These are phyloP conservation scores for Lentinula raphanica DNA, from an alignment of 768 basidiomycete species.

Conservation along the genomic window DNA sequence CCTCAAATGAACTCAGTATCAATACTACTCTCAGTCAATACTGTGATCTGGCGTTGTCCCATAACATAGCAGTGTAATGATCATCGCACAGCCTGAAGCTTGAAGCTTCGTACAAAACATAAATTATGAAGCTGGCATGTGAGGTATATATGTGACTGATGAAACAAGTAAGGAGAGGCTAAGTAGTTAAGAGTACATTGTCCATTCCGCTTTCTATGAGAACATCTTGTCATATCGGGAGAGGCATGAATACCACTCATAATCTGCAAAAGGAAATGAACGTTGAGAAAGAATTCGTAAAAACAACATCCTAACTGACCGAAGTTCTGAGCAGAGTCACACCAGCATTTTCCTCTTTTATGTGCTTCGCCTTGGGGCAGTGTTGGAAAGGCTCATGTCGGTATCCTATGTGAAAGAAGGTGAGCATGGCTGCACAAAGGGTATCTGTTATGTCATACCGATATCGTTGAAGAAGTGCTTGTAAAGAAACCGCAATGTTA, in stretches of 20 bases:
- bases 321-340: constrained; percentile 68
- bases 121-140: neutral
- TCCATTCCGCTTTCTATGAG: constrained; percentile 12
- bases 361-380: constrained; percentile 80
- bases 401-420: constrained; percentile 39
- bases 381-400: constrained; percentile 93
- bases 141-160: neutral
- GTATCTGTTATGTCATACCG: constrained; percentile 27
- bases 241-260: constrained; percentile 87
- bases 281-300: constrained; percentile 9
- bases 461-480: constrained; percentile 93
- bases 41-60: constrained; percentile 27
- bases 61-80: too few relatives aligned
- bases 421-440: neutral
- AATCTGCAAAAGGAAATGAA: constrained; percentile 39
- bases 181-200: neutral
- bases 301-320: constrained; percentile 36
- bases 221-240: constrained; percentile 69
- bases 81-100: neutral
- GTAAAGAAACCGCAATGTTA: constrained; percentile 1
- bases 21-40: constrained; percentile 92
- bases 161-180: neutral
- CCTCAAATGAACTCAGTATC: constrained; percentile 49
- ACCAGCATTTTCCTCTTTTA: constrained; percentile 80
- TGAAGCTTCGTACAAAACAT: neutral